Percentiles rank a stretch among this genome's conserved stretches.
phyloP scores from a whole-genome alignment of 164 flowering plant genomes.

The Cinnamomum micranthum region DNA sequence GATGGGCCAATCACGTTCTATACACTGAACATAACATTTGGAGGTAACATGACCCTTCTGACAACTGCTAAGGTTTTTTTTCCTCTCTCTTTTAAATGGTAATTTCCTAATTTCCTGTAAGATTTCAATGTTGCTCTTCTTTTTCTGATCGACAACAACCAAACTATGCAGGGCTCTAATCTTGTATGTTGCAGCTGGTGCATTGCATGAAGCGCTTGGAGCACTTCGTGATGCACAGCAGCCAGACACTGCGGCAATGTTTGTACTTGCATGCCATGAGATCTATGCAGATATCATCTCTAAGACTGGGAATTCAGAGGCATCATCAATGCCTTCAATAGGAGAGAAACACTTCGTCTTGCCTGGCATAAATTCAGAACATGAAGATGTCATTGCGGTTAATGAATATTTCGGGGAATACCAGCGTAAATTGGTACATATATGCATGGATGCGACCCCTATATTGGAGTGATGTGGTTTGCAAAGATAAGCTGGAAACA shows the following conservation, averaged over 20 bases:
- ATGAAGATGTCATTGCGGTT: slow-evolving; percentile 79
- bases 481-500: neutral
- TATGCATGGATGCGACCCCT: slow-evolving; percentile 91
- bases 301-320: slow-evolving; percentile 35
- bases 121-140: neutral
- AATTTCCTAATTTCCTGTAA: too few relatives aligned
- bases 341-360: slow-evolving; percentile 29
- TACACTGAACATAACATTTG: slow-evolving; percentile 78
- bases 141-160: neutral
- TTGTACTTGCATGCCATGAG: slow-evolving; percentile 84
- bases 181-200: slow-evolving; percentile 90
- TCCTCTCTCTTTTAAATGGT: too few relatives aligned
- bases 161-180: slow-evolving; percentile 73
- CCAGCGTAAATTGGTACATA: slow-evolving; percentile 86
- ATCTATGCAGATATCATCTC: slow-evolving; percentile 44
- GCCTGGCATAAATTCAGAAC: slow-evolving; percentile 58
- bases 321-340: slow-evolving; percentile 18
- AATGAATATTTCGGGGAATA: slow-evolving; percentile 82
- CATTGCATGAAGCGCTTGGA: slow-evolving; percentile 80
- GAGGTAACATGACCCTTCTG: slow-evolving; percentile 49
- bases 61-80: neutral
- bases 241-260: slow-evolving; percentile 97
- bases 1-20: slow-evolving; percentile 91
- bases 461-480: slow-evolving; percentile 39
- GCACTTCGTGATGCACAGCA: slow-evolving; percentile 92